These are phyloP conservation scores for Lipomyces sp. DNA, from an alignment of 805 yeast species.

Conservation along the genomic window DNA sequence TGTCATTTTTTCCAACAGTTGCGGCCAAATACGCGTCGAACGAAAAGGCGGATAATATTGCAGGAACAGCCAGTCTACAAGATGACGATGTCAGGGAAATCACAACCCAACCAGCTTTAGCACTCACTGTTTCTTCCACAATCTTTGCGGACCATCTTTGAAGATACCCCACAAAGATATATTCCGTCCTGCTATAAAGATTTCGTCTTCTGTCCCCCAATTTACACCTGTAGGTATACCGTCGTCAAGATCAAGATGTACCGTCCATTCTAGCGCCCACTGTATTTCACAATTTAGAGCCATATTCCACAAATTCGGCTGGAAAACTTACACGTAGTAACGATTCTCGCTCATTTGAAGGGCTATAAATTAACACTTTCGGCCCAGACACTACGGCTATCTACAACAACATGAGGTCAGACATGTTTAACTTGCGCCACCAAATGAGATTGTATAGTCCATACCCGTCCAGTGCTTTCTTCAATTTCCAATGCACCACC, in stretches of 20 bases:
- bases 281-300: slow-evolving; percentile 6
- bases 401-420: background rate
- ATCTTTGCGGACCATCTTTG: slow-evolving; percentile 25
- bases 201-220: slow-evolving; percentile 35
- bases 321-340: slow-evolving; percentile 18
- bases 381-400: slow-evolving; percentile 39
- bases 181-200: slow-evolving; percentile 33
- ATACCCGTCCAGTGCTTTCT: slow-evolving; percentile 55
- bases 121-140: slow-evolving; percentile 33
- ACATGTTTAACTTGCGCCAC: background rate
- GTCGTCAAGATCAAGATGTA: slow-evolving; percentile 33
- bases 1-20: slow-evolving; percentile 64
- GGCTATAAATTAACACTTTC: slow-evolving; percentile 28
- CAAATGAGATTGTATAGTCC: slow-evolving; percentile 18
- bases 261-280: slow-evolving; percentile 34
- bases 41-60: slow-evolving; percentile 61
- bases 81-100: slow-evolving; percentile 48
- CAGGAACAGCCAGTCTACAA: slow-evolving; percentile 63
- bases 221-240: slow-evolving; percentile 33
- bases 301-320: background rate
- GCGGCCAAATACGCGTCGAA: slow-evolving; percentile 73
- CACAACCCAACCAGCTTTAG: background rate
- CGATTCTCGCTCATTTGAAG: slow-evolving; percentile 20
- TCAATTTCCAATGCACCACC: slow-evolving; percentile 71
- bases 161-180: slow-evolving; percentile 34